A percentile compares a stretch with the other conserved stretches of the same genome.
phyloP scores from a whole-genome alignment of 2,329 filamentous ascomycete genomes.

The Fusarium sp. region DNA sequence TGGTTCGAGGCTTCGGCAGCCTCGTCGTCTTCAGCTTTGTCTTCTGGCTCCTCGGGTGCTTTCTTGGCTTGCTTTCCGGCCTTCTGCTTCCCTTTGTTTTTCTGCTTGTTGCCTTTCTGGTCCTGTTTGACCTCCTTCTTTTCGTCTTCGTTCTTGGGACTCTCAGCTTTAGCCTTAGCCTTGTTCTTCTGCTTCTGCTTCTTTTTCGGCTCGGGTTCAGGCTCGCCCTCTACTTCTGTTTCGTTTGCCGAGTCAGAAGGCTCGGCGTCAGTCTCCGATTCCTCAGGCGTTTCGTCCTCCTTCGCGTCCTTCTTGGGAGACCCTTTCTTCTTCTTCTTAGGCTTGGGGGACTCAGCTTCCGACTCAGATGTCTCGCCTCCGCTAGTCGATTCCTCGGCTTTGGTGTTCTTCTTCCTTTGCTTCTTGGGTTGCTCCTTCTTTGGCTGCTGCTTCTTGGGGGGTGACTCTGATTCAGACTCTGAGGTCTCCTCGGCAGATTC shows the following conservation, averaged over 20 bases:
- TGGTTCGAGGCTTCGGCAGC: constrained; percentile 13
- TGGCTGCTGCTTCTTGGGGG: constrained; percentile 25
- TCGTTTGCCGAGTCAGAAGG: constrained; percentile 25
- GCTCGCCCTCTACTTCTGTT: constrained; percentile 29
- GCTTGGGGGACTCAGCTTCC: constrained; percentile 25
- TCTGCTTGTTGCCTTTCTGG: constrained; percentile 28
- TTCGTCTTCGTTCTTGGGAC: constrained; percentile 9
- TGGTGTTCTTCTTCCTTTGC: constrained; percentile 20
- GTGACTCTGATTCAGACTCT: constrained; percentile 29
- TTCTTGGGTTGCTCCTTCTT: constrained; percentile 36
- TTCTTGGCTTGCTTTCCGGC: background rate
- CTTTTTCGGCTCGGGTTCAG: constrained; percentile 10
- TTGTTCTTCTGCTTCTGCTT: constrained; percentile 19
- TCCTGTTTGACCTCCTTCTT: constrained; percentile 21
- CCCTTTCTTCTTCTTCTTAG: constrained; percentile 24
- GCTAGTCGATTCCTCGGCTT: constrained; percentile 11
- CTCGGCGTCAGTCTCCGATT: constrained; percentile 26
- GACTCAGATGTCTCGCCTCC: constrained; percentile 30
- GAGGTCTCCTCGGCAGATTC: constrained; percentile 38
- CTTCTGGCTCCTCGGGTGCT: constrained; percentile 13
- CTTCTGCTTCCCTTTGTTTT: constrained; percentile 14
- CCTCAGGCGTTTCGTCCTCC: constrained; percentile 15
- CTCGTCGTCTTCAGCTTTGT: constrained; percentile 12
- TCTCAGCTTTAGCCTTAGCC: background rate
- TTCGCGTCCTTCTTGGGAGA: constrained; percentile 14